Evolutionary conservation across 176 grass and related monocot genomes (phyloP).

Genomic region (Triticum turgidum): DNA sequence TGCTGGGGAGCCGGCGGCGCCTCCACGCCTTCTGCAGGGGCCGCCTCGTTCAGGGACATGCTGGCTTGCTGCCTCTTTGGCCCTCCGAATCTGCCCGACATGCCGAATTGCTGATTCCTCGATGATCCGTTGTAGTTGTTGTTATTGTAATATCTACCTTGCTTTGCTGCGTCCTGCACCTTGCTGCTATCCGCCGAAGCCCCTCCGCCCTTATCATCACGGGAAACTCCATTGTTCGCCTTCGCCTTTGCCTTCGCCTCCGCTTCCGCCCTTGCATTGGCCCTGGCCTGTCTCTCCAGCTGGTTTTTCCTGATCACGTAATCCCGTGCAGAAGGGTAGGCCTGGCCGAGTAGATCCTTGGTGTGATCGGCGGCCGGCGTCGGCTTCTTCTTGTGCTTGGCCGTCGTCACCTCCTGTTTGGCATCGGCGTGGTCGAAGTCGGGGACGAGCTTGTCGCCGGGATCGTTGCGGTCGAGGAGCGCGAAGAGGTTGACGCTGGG

Average conservation of each 20-base stretch:
- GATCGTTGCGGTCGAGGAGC: no score
- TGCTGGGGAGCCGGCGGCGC: not conserved
- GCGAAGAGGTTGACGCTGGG: no score
- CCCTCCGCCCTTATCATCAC: no score
- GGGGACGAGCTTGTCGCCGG: no score
- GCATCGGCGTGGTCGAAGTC: not conserved
- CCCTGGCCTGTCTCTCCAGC: not conserved
- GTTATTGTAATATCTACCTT: not conserved
- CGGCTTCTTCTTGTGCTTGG: not conserved
- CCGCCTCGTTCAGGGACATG: not conserved
- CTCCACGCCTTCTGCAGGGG: not conserved
- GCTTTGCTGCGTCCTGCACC: not conserved
- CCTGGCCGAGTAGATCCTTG: not conserved
- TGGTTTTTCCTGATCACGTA: not conserved
- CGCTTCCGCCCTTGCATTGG: not conserved
- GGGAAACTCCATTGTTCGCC: no score
- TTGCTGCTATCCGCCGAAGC: not conserved
- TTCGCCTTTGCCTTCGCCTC: not conserved
- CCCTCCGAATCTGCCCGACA: not conserved
- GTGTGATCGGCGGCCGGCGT: not conserved
- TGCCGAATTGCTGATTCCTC: not conserved
- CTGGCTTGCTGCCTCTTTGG: no score
- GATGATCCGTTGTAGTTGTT: not conserved
- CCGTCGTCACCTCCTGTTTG: not conserved
- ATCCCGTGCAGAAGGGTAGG: conserved; percentile 1